phyloP scores from a whole-genome alignment of 352 stramenopile species.

The Globisporangium nagaii region DNA sequence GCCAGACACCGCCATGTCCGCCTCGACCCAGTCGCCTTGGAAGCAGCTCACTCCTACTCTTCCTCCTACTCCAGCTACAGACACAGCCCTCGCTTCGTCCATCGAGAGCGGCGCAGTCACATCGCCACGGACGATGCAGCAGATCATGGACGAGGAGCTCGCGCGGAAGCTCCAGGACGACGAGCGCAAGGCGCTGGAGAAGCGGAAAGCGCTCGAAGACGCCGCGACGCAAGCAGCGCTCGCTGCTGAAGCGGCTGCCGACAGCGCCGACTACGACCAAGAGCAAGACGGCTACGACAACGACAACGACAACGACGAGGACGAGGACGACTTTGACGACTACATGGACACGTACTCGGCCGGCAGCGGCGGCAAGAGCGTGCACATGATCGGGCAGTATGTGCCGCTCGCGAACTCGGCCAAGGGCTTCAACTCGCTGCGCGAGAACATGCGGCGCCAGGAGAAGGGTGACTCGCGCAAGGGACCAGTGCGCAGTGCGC shows the following conservation, averaged over 20 bases:
- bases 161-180: constrained; percentile 32
- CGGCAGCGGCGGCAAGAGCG: constrained; percentile 1
- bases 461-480: constrained; percentile 20
- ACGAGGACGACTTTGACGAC: constrained; percentile 18
- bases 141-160: constrained; percentile 68
- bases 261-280: constrained; percentile 9
- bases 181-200: constrained; percentile 14
- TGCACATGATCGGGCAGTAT: constrained; percentile 5
- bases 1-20: not conserved
- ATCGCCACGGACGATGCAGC: constrained; percentile 26
- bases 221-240: not conserved
- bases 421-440: constrained; percentile 21
- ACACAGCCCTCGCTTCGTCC: not conserved
- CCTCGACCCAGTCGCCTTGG: not conserved
- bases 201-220: constrained; percentile 9
- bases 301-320: constrained; percentile 10
- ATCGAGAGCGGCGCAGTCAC: not conserved
- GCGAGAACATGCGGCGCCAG: constrained; percentile 28
- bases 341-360: constrained; percentile 11
- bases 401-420: not conserved
- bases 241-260: not conserved
- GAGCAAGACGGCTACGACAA: not conserved
- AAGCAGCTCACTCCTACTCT: constrained; percentile 1
- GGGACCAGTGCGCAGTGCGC: constrained; percentile 5
- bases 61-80: not conserved